Evolutionary conservation across 768 basidiomycete genomes (phyloP).

Genomic region (Cystofilobasidium capitatum): DNA sequence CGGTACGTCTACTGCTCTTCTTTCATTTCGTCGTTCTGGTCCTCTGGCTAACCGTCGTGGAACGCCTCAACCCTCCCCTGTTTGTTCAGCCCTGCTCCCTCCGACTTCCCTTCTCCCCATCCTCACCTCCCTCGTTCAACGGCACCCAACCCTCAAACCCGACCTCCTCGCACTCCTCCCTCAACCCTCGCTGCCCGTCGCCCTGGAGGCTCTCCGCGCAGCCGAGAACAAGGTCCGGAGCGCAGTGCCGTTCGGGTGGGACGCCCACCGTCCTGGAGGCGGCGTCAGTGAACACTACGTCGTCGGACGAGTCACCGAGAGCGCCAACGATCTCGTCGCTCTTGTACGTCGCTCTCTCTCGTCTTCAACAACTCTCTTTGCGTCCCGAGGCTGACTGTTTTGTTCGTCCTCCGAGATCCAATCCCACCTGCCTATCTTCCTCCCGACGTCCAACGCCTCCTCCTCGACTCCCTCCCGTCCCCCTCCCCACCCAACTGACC

Average conservation of each 20-base stretch:
- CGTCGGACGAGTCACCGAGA: slow-evolving; percentile 8
- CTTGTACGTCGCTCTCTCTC: slow-evolving; percentile 8
- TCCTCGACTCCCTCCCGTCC: neutral
- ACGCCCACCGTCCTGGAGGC: neutral
- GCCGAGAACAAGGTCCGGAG: slow-evolving; percentile 8
- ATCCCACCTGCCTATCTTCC: slow-evolving; percentile 24
- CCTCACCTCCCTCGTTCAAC: slow-evolving; percentile 18
- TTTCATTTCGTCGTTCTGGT: neutral
- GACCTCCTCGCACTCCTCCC: slow-evolving; percentile 19
- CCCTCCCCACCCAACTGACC: slow-evolving; percentile 14
- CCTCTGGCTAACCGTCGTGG: neutral
- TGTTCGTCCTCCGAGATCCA: slow-evolving; percentile 3
- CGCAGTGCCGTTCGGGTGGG: slow-evolving; percentile 24
- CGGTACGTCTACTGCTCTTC: neutral
- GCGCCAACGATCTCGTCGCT: slow-evolving; percentile 8
- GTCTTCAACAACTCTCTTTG: neutral
- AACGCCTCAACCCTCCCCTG: neutral
- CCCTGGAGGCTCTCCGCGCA: slow-evolving; percentile 19
- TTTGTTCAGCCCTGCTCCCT: slow-evolving; percentile 22
- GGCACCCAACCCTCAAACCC: slow-evolving; percentile 14
- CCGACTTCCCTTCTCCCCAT: slow-evolving; percentile 23
- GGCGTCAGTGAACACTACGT: slow-evolving; percentile 18
- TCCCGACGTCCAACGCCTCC: neutral
- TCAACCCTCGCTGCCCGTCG: slow-evolving; percentile 19
- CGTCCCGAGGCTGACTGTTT: neutral